Percentiles rank a stretch among this genome's conserved stretches.
phyloP scores from a whole-genome alignment of 495 filamentous ascomycete species.

The Aspergillus mulundensis region DNA sequence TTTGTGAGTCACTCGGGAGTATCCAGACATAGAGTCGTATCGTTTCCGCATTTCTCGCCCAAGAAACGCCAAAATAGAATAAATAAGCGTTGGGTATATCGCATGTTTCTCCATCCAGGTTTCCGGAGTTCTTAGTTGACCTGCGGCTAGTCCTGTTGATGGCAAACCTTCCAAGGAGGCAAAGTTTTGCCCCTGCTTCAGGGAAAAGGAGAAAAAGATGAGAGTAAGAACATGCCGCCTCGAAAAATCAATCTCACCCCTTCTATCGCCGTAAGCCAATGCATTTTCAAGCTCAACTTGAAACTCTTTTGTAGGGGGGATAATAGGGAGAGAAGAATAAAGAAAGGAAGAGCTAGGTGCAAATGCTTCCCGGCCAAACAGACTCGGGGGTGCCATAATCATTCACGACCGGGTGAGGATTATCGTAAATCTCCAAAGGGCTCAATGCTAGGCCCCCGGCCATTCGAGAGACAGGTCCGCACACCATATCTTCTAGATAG shows the following conservation, averaged over 20 bases:
- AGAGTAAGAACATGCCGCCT: conserved; percentile 2
- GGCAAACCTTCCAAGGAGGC: not conserved
- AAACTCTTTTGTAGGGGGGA: conserved; percentile 7
- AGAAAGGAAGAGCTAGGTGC: conserved; percentile 5
- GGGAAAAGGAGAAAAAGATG: not conserved
- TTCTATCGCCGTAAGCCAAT: conserved; percentile 14
- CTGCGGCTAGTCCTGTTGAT: not conserved
- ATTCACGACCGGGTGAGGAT: conserved; percentile 28
- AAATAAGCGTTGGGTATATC: conserved; percentile 8
- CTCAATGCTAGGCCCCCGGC: conserved; percentile 29
- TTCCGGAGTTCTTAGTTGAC: not conserved
- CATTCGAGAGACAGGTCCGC: conserved; percentile 25
- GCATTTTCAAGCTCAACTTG: conserved; percentile 9
- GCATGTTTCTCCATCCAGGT: not conserved
- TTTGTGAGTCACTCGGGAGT: not conserved
- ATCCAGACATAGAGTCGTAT: not conserved
- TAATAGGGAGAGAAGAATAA: conserved; percentile 4
- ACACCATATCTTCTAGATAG: conserved; percentile 29
- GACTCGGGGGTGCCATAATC: conserved; percentile 29
- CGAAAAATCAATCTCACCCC: conserved; percentile 4
- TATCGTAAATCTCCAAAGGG: conserved; percentile 30
- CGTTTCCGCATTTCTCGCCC: not conserved
- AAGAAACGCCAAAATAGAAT: conserved; percentile 1
- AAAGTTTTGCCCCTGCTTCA: not conserved
- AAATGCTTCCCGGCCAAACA: conserved; percentile 31